Base-by-base conservation (phyloP, 139 green algal genomes). In the Nannochloris sp. region DNA sequence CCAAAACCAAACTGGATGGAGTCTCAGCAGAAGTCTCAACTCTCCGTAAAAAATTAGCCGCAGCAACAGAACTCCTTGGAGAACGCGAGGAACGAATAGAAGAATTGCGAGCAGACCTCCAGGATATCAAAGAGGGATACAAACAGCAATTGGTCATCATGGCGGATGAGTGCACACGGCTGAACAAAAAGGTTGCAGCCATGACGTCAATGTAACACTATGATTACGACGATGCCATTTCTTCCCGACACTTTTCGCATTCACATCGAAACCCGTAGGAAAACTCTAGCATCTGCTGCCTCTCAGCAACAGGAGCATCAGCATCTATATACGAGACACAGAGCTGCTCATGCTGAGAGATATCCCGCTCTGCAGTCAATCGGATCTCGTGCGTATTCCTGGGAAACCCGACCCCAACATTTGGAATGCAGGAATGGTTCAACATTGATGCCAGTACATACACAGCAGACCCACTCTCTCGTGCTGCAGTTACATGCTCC, bases 11-110 rank as follows among this genome's bases (percentile, higher is more conserved):
- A 37, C 54, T 57, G n/a, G 63, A 55, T 44, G 62, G 31, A 31
- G 23, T 68, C 21, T 29, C 66, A 50, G 25, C 4, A 4, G 54
- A 64, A n/a, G 4, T 72, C 25, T 11, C 44, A 24, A 71, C 83
- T 24, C 44, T 77, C 4, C 57, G 86, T 56, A 34, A 57, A 58
- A 76, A 85, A 9, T 83, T 92, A 55, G 49, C 62, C 3, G 76
- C 80, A 5, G 84, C 84, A 19, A 68, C 94, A 19, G 91, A 97
- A 78, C 70, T 97, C 44, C 75, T 96, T 44, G 90, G 90, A 24
- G 86, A 92, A 72, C 49, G 21, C 6, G 91, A 96, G 43, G 90
- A 97, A 79, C 72, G 74, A 69, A 62, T 97, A 56, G 89, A 95
- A 58, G 90, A 97, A 81, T 62, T 96, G 48, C 53, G 61, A 10